These are phyloP conservation scores for Ocimum tenuiflorum DNA, from an alignment of 257 asterid genomes.

Conservation along the genomic window DNA sequence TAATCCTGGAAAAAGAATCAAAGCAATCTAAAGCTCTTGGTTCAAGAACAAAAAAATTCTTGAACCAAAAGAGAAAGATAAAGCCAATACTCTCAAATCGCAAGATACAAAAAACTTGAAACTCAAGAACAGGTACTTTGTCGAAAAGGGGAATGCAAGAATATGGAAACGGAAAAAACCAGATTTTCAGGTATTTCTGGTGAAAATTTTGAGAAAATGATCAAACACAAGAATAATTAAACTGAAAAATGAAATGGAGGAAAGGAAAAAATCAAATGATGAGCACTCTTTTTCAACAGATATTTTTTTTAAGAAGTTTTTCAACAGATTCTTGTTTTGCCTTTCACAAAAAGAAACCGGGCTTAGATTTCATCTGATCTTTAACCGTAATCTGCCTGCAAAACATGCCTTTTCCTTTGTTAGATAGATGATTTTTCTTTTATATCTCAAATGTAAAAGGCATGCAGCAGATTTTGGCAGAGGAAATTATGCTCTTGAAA, in stretches of 20 bases:
- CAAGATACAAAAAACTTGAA: background rate
- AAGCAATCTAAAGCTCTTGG: conserved; percentile 3
- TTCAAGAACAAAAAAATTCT: background rate
- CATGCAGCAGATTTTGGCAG: conserved; percentile 29
- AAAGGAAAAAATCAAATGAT: background rate
- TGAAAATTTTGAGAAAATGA: background rate
- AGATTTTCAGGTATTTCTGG: conserved; percentile 3
- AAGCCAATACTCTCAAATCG: background rate
- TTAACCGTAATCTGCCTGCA: conserved; percentile 2
- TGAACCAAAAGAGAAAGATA: background rate
- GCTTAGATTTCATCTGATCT: conserved; percentile 6
- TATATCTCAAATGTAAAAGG: background rate
- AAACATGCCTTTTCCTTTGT: conserved; percentile 8
- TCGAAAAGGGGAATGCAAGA: background rate
- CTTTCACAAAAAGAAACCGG: conserved; percentile 26
- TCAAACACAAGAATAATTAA: background rate
- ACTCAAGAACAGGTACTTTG: conserved; percentile 3
- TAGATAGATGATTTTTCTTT: background rate
- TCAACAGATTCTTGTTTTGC: conserved; percentile 37
- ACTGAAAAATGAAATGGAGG: background rate
- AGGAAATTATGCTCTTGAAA: conserved; percentile 20
- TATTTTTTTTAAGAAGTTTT: conserved; percentile 26
- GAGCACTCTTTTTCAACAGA: conserved; percentile 25
- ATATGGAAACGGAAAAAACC: background rate
- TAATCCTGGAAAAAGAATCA: conserved; percentile 7